Conservation (phyloP, 805 yeast genomes). For the Candida sanyiensis region DNA sequence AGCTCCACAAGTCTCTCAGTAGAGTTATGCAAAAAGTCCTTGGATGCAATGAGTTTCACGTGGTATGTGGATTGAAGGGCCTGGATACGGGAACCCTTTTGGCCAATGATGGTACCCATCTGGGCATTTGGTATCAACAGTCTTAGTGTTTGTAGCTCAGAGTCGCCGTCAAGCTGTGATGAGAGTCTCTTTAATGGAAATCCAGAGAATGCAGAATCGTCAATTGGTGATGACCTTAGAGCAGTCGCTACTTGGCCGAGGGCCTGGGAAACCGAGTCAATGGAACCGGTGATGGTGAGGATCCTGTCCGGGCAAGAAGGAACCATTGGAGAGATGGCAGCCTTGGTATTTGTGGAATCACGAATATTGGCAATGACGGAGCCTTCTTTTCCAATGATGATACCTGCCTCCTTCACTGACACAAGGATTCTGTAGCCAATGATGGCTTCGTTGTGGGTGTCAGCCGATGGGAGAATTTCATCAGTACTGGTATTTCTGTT, state of each 20-base stretch:
- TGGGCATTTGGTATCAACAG: conserved; percentile 77
- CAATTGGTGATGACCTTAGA: conserved; percentile 41
- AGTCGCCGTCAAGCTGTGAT: conserved; percentile 39
- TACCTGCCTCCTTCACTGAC: conserved; percentile 83
- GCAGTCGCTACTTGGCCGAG: conserved; percentile 65
- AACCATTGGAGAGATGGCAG: conserved; percentile 77
- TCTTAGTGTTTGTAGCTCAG: conserved; percentile 52
- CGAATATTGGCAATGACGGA: conserved; percentile 69
- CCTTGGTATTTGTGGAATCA: conserved; percentile 70
- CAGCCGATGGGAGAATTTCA: conserved; percentile 20
- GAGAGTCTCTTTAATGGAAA: conserved; percentile 58
- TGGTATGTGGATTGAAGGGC: conserved; percentile 61
- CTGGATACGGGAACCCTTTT: conserved; percentile 75
- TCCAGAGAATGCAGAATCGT: conserved; percentile 37
- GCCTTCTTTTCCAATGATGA: conserved; percentile 84
- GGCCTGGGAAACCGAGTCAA: conserved; percentile 65
- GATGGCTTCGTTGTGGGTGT: conserved; percentile 21
- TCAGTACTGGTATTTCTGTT: not conserved
- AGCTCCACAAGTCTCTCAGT: conserved; percentile 84
- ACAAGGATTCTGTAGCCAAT: conserved; percentile 47
- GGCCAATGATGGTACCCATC: conserved; percentile 85
- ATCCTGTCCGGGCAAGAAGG: conserved; percentile 82
- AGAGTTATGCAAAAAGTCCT: conserved; percentile 73
- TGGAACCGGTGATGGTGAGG: conserved; percentile 68
- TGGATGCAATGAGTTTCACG: conserved; percentile 83